Conservation (phyloP, 192 early-diverging fungal genomes). For the Coemansia guatemalensis region DNA sequence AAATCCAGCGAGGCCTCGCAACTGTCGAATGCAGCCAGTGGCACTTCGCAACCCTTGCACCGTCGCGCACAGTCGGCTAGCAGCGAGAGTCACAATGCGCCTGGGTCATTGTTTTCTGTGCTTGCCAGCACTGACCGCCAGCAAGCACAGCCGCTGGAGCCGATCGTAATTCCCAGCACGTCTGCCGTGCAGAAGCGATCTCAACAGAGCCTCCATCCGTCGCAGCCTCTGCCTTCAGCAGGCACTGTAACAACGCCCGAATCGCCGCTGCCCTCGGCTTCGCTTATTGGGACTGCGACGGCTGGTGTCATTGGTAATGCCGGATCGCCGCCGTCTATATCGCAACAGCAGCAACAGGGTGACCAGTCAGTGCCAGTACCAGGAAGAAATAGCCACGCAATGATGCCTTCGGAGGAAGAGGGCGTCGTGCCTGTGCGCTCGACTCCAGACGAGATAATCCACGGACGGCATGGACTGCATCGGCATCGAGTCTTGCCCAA, state of each 20-base stretch:
- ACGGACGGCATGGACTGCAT: constrained; percentile 65
- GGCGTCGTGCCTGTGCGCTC: constrained; percentile 34
- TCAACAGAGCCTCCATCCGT: neutral
- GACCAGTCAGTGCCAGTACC: neutral
- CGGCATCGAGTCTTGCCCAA: constrained; percentile 76
- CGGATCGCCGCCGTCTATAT: neutral
- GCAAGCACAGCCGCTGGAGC: neutral
- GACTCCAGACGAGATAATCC: constrained; percentile 40
- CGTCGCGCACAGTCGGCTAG: constrained; percentile 11
- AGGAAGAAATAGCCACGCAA: neutral
- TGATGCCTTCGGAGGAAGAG: neutral
- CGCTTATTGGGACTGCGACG: constrained; percentile 15
- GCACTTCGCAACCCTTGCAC: neutral
- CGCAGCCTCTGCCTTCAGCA: neutral
- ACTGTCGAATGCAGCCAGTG: neutral
- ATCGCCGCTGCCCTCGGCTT: constrained; percentile 35
- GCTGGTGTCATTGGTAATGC: neutral
- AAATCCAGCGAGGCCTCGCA: constrained; percentile 6
- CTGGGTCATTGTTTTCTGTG: neutral
- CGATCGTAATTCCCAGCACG: neutral
- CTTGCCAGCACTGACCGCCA: neutral
- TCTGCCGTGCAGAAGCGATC: neutral
- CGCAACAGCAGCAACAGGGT: neutral
- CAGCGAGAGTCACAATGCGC: neutral
- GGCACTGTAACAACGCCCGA: constrained; percentile 19